Percentiles rank a stretch among this genome's conserved stretches.
phyloP scores from a whole-genome alignment of 345 rosid species.

The Microcos paniculata region DNA sequence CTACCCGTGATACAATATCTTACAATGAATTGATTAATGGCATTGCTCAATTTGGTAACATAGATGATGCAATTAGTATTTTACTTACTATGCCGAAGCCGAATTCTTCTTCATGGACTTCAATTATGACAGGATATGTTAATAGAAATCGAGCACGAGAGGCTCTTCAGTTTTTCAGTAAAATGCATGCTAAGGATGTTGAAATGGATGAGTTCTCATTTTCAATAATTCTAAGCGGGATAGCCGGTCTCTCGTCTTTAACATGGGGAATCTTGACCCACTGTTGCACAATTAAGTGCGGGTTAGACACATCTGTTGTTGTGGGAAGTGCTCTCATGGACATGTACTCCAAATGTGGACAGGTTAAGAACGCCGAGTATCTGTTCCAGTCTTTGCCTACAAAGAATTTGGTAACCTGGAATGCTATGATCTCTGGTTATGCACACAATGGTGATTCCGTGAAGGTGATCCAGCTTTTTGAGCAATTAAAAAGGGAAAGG shows the following conservation, averaged over 20 bases:
- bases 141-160: slow-evolving; percentile 45
- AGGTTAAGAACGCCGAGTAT: slow-evolving; percentile 47
- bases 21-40: slow-evolving; percentile 72
- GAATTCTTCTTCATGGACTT: slow-evolving; percentile 82
- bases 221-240: slow-evolving; percentile 61
- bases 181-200: slow-evolving; percentile 52
- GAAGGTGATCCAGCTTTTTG: slow-evolving; percentile 43
- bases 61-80: slow-evolving; percentile 45
- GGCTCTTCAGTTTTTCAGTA: slow-evolving; percentile 50
- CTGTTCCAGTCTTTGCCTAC: slow-evolving; percentile 44
- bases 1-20: slow-evolving; percentile 65
- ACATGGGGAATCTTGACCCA: slow-evolving; percentile 68
- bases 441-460: slow-evolving; percentile 60
- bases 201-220: slow-evolving; percentile 56
- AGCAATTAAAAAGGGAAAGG: slow-evolving; percentile 39
- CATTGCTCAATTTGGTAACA: slow-evolving; percentile 56
- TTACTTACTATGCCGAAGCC: slow-evolving; percentile 51
- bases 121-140: slow-evolving; percentile 67
- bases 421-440: slow-evolving; percentile 73
- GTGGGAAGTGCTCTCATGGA: slow-evolving; percentile 74
- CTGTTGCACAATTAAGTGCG: slow-evolving; percentile 40
- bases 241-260: slow-evolving; percentile 55
- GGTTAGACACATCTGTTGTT: slow-evolving; percentile 47
- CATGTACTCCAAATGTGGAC: slow-evolving; percentile 84
- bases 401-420: slow-evolving; percentile 71